Percentiles rank a stretch among this genome's conserved stretches.
Conservation (phyloP, 495 filamentous ascomycete species). For the Beverwykella pulmonaria region DNA sequence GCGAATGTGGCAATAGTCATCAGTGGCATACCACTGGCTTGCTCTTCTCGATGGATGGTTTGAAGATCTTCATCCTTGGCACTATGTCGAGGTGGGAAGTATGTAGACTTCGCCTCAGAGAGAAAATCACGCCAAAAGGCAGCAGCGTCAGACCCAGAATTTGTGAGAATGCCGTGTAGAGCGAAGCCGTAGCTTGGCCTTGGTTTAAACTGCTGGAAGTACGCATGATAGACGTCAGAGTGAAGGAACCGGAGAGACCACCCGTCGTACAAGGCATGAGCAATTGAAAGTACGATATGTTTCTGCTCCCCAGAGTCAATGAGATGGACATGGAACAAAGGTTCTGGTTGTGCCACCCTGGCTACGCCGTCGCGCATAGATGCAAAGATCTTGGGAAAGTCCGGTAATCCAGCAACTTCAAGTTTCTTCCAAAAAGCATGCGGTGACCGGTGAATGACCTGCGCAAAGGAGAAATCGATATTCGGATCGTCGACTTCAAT, state of each 20-base stretch:
- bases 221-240: constrained; percentile 63
- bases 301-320: constrained; percentile 30
- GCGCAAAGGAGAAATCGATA: constrained; percentile 61
- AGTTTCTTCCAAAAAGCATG: constrained; percentile 31
- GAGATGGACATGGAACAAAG: constrained; percentile 42
- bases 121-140: constrained; percentile 65
- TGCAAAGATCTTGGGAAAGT: constrained; percentile 35
- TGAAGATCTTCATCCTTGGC: neutral
- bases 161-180: constrained; percentile 51
- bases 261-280: constrained; percentile 81
- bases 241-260: constrained; percentile 70
- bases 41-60: constrained; percentile 52
- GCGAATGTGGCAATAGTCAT: constrained; percentile 55
- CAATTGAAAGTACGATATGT: constrained; percentile 69
- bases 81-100: constrained; percentile 35
- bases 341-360: neutral
- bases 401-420: constrained; percentile 1
- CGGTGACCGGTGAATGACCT: constrained; percentile 56
- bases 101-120: constrained; percentile 49
- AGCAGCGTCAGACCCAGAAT: constrained; percentile 46
- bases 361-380: constrained; percentile 30
- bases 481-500: constrained; percentile 60
- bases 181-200: constrained; percentile 54
- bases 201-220: constrained; percentile 47
- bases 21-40: constrained; percentile 46